Evolutionary conservation across 1,139 yeast species (phyloP), one percentile per base, ranked within the genome.

Genomic region (Wickerhamomyces sp.): DNA sequence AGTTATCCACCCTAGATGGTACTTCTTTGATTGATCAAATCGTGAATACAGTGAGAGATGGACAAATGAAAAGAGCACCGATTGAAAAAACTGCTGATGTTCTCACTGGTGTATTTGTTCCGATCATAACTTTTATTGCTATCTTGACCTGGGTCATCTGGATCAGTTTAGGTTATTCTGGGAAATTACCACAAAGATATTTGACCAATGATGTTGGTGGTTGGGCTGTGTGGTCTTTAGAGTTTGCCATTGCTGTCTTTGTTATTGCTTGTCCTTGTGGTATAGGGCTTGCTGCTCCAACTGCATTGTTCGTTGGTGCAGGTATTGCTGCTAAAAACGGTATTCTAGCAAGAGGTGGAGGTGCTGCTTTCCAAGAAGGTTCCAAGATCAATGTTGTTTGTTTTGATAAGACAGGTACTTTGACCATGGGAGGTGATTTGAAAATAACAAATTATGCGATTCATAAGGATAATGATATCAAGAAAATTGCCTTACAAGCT

Each of bases 221-320:
- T 0, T 84, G 91, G 90, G 66, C 76, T 0, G 78, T 84, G 15
- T 85, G 93, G 91, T 80, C 91, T 0, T 68, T 85, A 48, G 83
- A 84, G 54, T 85, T 85, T 64, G 79, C 91, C 0, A 82, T 85
- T 54, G 78, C 93, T 0, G 93, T 86, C 7, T 84, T 86, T 66
- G 94, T 81, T 9, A 90, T 89, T 41, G 96, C 96, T 0, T 89
- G 96, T 63, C 96, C 96, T 1, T 89, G 96, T 72, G 96, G 95
- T 1, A 73, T 88, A 41, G 96, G 96, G 7, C 70, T 89, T 39
- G 96, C 96, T 14, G 95, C 96, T 0, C 96, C 96, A 1, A 87
- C 95, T 3, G 96, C 96, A 0, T 75, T 88, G 32, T 87, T 85
- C 83, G 95, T 88, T 6, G 96, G 96, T 15, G 82, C 95, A 11